Conservation (phyloP, 306 rosid species). For the Ziziphus jujuba region DNA sequence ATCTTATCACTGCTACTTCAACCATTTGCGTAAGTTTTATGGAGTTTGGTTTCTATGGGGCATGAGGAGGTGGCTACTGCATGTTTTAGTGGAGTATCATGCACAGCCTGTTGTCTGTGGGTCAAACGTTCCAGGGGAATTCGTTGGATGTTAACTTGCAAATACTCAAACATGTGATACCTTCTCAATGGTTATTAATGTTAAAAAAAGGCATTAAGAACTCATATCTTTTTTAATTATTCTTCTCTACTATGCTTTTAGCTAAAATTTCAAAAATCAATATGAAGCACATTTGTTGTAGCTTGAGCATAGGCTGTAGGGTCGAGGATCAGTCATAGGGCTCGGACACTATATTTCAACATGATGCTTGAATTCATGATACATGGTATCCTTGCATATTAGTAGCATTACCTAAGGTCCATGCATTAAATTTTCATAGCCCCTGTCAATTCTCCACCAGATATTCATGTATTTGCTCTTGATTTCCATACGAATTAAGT, state of each 20-base stretch:
- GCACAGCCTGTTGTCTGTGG: not conserved
- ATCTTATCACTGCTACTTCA: not conserved
- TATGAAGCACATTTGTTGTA: too few species aligned
- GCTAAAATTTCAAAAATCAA: too few species aligned
- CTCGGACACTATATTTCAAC: not conserved
- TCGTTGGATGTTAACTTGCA: too few species aligned
- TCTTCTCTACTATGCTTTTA: too few species aligned
- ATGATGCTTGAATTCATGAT: not conserved
- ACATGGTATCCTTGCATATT: not conserved
- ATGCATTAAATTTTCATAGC: not conserved
- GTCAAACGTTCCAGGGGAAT: too few species aligned
- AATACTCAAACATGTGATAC: too few species aligned
- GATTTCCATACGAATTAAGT: not conserved
- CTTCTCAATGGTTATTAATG: too few species aligned
- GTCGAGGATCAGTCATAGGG: not conserved
- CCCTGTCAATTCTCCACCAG: not conserved
- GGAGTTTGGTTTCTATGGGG: not conserved
- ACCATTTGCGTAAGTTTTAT: not conserved
- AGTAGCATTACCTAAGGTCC: not conserved
- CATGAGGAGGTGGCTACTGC: not conserved
- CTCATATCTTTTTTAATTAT: too few species aligned
- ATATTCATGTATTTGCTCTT: not conserved
- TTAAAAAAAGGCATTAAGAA: too few species aligned
- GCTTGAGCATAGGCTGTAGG: not conserved
- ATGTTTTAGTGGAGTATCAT: not conserved